Percentiles rank a stretch among this genome's conserved stretches.
Conservation (phyloP, 1,284 basidiomycete genomes). For the Lentinula novae-zelandiae region DNA sequence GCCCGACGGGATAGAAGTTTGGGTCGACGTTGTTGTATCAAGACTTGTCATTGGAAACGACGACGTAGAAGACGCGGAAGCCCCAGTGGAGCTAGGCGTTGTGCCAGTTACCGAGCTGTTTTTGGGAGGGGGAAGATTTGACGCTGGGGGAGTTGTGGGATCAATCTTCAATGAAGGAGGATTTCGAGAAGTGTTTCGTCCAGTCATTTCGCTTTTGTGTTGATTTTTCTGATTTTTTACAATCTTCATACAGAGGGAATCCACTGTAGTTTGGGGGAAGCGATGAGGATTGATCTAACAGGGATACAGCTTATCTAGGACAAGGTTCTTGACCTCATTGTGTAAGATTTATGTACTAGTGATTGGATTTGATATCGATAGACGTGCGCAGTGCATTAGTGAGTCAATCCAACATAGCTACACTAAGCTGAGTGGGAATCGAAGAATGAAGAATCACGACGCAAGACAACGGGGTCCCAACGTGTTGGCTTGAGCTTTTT, state of each 20-base stretch:
- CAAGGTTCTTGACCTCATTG: not conserved
- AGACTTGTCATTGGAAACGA: not conserved
- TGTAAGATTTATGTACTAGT: not conserved
- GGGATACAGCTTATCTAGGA: not conserved
- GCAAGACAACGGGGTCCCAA: constrained; percentile 1
- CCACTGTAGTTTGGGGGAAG: not conserved
- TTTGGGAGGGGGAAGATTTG: not conserved
- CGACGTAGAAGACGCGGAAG: not conserved
- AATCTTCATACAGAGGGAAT: not conserved
- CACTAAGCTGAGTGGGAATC: not conserved
- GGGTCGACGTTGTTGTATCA: not conserved
- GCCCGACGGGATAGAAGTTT: not conserved
- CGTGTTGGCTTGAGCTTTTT: constrained; percentile 1
- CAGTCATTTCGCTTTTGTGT: not conserved
- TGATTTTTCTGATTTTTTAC: not conserved
- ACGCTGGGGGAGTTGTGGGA: not conserved
- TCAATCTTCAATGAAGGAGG: not conserved
- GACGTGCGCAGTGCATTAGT: not conserved
- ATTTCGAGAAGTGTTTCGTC: not conserved
- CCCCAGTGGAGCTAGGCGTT: not conserved
- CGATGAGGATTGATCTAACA: not conserved
- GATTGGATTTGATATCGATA: constrained; percentile 1
- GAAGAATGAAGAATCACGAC: not conserved
- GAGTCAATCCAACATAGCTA: not conserved
- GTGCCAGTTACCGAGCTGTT: not conserved